Evolutionary conservation across 306 rosid species (phyloP).

Genomic region (Rubus idaeus): DNA sequence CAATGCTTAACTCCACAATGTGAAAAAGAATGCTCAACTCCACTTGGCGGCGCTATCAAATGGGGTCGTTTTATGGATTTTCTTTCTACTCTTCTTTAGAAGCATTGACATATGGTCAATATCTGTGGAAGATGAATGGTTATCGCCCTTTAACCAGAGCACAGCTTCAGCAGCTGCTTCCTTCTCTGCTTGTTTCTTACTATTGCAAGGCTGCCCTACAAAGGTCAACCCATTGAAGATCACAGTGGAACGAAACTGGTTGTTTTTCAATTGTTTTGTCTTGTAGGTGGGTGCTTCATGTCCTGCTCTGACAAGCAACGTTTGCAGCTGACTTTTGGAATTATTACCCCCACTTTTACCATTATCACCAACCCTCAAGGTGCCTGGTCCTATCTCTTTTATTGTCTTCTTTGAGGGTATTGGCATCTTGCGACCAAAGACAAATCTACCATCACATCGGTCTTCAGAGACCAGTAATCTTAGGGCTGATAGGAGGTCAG

Average conservation of each 20-base stretch:
- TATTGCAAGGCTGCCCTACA: conserved; percentile 60
- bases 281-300: conserved; percentile 78
- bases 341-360: conserved; percentile 45
- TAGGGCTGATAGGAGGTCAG: conserved; percentile 69
- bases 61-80: conserved; percentile 32
- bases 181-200: conserved; percentile 82
- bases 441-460: conserved; percentile 75
- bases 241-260: conserved; percentile 76
- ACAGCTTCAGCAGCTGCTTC: conserved; percentile 86
- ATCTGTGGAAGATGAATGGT: conserved; percentile 44
- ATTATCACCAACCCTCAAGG: conserved; percentile 25
- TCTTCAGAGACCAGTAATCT: conserved; percentile 87
- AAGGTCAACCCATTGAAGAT: conserved; percentile 82
- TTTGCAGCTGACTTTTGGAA: conserved; percentile 66
- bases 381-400: conserved; percentile 21
- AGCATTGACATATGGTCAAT: conserved; percentile 59
- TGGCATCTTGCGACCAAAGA: conserved; percentile 55
- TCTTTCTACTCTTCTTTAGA: conserved; percentile 59
- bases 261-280: conserved; percentile 63
- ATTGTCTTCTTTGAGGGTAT: conserved; percentile 45
- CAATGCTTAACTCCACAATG: not conserved
- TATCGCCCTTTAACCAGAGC: conserved; percentile 78
- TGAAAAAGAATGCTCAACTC: conserved; percentile 33
- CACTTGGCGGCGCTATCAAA: conserved; percentile 55
- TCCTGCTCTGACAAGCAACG: conserved; percentile 74